Percentiles rank a stretch among this genome's conserved stretches.
Conservation (phyloP, 129 eudicot species). For the Escallonia rubra region DNA sequence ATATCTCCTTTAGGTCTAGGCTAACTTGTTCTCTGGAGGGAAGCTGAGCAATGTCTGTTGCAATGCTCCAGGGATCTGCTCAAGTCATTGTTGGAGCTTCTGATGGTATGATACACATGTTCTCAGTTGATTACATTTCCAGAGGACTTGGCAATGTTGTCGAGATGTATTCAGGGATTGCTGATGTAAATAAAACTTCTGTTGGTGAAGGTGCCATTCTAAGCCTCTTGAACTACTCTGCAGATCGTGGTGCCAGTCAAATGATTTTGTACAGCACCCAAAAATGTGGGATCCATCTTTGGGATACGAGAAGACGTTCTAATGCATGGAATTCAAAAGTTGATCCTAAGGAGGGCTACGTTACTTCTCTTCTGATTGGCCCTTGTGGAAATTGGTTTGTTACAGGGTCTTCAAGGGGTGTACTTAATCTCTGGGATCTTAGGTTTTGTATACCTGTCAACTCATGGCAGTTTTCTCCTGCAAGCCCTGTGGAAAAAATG, state of each 20-base stretch:
- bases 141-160: conserved; percentile 79
- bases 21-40: conserved; percentile 82
- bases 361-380: conserved; percentile 64
- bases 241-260: conserved; percentile 52
- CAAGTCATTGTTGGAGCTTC: conserved; percentile 91
- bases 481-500: conserved; percentile 71
- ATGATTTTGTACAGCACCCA: conserved; percentile 82
- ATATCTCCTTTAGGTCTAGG: conserved; percentile 89
- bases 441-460: conserved; percentile 90
- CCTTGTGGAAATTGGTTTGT: conserved; percentile 99
- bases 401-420: conserved; percentile 93
- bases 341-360: conserved; percentile 74
- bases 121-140: conserved; percentile 76
- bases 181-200: conserved; percentile 57
- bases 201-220: conserved; percentile 79
- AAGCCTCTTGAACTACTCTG: conserved; percentile 64
- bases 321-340: conserved; percentile 67
- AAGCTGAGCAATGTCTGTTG: conserved; percentile 65
- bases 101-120: conserved; percentile 70
- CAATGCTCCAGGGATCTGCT: conserved; percentile 72
- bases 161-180: conserved; percentile 84
- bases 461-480: conserved; percentile 74
- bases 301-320: conserved; percentile 65
- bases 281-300: conserved; percentile 76
- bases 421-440: conserved; percentile 92